Conservation (phyloP, 495 filamentous ascomycete genomes). For the Monascus purpureus region DNA sequence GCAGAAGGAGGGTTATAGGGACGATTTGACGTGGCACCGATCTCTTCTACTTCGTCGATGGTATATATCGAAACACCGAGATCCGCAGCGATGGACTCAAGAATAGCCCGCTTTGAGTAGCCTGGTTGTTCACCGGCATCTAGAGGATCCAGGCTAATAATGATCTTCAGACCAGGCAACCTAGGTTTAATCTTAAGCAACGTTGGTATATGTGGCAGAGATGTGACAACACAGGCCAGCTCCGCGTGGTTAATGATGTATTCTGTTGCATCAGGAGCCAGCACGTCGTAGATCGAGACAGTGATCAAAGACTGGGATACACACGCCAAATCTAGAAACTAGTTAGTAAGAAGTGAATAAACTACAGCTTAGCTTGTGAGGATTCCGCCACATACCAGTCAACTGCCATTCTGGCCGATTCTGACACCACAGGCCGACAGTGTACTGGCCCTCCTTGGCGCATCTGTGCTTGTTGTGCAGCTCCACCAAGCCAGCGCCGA, state of each 20-base stretch:
- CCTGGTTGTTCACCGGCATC: slow-evolving; percentile 66
- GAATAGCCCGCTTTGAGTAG: slow-evolving; percentile 60
- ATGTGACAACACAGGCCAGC: slow-evolving; percentile 62
- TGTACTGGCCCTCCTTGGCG: slow-evolving; percentile 49
- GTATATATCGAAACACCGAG: slow-evolving; percentile 63
- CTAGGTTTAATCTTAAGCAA: slow-evolving; percentile 72
- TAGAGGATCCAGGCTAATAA: slow-evolving; percentile 79
- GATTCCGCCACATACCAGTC: slow-evolving; percentile 41
- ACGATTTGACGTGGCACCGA: slow-evolving; percentile 55
- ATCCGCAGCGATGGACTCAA: slow-evolving; percentile 58
- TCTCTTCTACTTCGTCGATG: slow-evolving; percentile 60
- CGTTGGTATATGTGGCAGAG: slow-evolving; percentile 71
- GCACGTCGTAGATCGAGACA: slow-evolving; percentile 92
- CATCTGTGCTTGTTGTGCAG: slow-evolving; percentile 60
- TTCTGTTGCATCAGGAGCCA: slow-evolving; percentile 79
- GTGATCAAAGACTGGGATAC: slow-evolving; percentile 79
- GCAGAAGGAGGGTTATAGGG: slow-evolving; percentile 54
- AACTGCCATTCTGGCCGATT: slow-evolving; percentile 98
- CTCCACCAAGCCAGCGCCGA: slow-evolving; percentile 78
- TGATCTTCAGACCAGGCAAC: slow-evolving; percentile 70
- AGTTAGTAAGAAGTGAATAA: not conserved
- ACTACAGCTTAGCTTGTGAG: not conserved
- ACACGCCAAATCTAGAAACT: slow-evolving; percentile 63
- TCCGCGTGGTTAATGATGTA: slow-evolving; percentile 89
- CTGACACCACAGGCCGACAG: slow-evolving; percentile 86